These are phyloP conservation scores for Peronospora belbahrii DNA, from an alignment of 352 stramenopile species.

Conservation along the genomic window DNA sequence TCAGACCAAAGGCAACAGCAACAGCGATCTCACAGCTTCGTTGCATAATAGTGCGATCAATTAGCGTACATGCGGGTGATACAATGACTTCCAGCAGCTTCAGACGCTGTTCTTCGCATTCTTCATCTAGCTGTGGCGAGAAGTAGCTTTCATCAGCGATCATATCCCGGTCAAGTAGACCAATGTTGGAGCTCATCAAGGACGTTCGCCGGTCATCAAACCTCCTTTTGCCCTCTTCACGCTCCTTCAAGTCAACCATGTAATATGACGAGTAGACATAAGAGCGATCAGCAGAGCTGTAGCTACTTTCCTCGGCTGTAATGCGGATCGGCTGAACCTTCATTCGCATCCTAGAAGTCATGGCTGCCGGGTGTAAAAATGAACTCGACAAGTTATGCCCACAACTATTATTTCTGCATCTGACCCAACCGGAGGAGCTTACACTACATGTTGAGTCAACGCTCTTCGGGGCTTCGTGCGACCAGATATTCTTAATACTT, in stretches of 20 bases:
- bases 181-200: constrained; percentile 43
- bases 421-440: constrained; percentile 5
- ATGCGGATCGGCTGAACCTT: constrained; percentile 23
- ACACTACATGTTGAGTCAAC: constrained; percentile 16
- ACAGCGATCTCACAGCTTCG: constrained; percentile 43
- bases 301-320: constrained; percentile 36
- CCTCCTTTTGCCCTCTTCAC: constrained; percentile 18
- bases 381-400: constrained; percentile 28
- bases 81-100: constrained; percentile 44
- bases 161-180: constrained; percentile 41
- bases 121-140: constrained; percentile 31
- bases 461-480: constrained; percentile 15
- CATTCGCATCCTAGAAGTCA: constrained; percentile 8
- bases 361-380: constrained; percentile 40
- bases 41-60: constrained; percentile 51
- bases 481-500: constrained; percentile 12
- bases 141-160: constrained; percentile 36
- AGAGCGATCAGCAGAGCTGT: constrained; percentile 27
- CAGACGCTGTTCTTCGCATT: constrained; percentile 34
- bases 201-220: constrained; percentile 39
- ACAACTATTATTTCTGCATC: background rate
- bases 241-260: constrained; percentile 20
- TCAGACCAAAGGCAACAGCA: constrained; percentile 36
- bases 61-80: constrained; percentile 48
- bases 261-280: constrained; percentile 3